These are phyloP conservation scores for Aaosphaeria pasadenensis DNA, from an alignment of 2,329 filamentous ascomycete genomes.

Conservation along the genomic window DNA sequence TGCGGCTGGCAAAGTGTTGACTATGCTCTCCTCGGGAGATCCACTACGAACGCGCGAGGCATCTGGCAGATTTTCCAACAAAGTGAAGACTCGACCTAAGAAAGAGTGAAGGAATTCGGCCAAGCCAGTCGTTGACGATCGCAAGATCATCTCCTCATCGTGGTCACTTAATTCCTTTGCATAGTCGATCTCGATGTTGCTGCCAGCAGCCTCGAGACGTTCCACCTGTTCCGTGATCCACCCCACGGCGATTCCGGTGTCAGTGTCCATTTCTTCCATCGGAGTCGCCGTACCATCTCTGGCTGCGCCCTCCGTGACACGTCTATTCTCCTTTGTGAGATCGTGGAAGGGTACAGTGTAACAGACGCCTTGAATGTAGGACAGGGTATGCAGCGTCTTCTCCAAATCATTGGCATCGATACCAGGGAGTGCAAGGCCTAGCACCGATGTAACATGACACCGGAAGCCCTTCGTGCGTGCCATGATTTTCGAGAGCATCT, in stretches of 20 bases:
- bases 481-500: constrained; percentile 90
- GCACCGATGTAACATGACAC: constrained; percentile 88
- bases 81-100: constrained; percentile 89
- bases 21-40: constrained; percentile 93
- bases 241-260: constrained; percentile 68
- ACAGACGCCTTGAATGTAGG: constrained; percentile 92
- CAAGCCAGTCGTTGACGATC: constrained; percentile 91
- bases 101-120: constrained; percentile 89
- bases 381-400: constrained; percentile 91
- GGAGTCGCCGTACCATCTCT: constrained; percentile 29
- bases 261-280: constrained; percentile 32
- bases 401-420: constrained; percentile 97
- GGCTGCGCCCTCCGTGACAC: constrained; percentile 6
- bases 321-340: constrained; percentile 59
- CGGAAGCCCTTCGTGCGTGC: constrained; percentile 91
- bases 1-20: constrained; percentile 90
- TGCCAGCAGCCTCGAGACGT: constrained; percentile 84
- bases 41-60: constrained; percentile 82
- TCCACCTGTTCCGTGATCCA: constrained; percentile 97
- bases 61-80: constrained; percentile 93
- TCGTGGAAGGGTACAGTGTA: constrained; percentile 94
- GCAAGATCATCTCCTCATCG: constrained; percentile 81
- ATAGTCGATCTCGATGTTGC: constrained; percentile 83
- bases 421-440: constrained; percentile 90
- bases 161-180: constrained; percentile 75